Evolutionary conservation across 2,329 filamentous ascomycete species (phyloP).

Genomic region (Juglanconis sp.): DNA sequence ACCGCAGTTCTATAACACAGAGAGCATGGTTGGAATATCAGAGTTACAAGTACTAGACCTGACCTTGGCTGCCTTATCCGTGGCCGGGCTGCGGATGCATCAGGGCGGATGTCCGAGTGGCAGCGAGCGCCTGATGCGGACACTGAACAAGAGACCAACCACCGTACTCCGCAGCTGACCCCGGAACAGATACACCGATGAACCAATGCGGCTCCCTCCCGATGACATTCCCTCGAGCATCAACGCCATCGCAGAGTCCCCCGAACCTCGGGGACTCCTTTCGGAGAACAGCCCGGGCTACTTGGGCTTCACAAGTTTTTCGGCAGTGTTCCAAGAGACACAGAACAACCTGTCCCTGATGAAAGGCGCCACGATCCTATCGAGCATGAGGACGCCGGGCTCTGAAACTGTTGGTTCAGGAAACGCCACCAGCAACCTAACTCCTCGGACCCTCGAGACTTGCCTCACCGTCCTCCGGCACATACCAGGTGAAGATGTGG

Average conservation of each 20-base stretch:
- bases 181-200: not conserved
- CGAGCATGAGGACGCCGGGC: not conserved
- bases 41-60: too few relatives aligned
- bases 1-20: too few relatives aligned
- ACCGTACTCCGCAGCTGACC: not conserved
- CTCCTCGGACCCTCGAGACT: constrained; percentile 30
- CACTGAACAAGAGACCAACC: too few relatives aligned
- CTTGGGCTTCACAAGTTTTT: constrained; percentile 44
- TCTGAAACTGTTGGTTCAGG: not conserved
- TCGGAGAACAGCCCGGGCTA: constrained; percentile 31
- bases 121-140: too few relatives aligned
- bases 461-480: constrained; percentile 35
- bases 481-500: constrained; percentile 29
- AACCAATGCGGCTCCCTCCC: not conserved
- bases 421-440: constrained; percentile 9
- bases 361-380: constrained; percentile 19
- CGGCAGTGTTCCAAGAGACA: constrained; percentile 40
- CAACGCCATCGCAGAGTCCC: not conserved
- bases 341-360: constrained; percentile 35
- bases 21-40: too few relatives aligned
- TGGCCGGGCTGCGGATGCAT: too few relatives aligned
- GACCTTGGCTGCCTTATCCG: too few relatives aligned
- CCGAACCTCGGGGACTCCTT: not conserved
- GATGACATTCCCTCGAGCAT: not conserved
- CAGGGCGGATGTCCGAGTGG: too few relatives aligned